phyloP scores from a whole-genome alignment of 148 eudicot genomes.

The Camellia granthamiana region DNA sequence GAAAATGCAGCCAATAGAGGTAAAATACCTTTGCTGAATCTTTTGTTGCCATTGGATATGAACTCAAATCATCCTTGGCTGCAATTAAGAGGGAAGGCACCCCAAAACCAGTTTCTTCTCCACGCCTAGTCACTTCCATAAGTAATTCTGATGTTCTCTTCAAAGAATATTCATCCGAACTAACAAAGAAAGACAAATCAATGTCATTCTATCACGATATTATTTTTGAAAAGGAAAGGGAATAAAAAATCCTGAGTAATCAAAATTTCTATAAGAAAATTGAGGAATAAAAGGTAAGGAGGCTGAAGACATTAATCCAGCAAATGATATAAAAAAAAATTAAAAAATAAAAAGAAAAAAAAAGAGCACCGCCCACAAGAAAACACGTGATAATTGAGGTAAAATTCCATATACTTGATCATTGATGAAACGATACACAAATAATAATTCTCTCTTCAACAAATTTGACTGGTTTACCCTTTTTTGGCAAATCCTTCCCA shows the following conservation, averaged over 20 bases:
- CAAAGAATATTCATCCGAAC: slow-evolving; percentile 55
- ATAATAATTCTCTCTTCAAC: neutral
- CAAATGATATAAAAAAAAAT: neutral
- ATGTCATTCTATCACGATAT: slow-evolving; percentile 3
- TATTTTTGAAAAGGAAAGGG: neutral
- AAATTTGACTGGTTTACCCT: neutral
- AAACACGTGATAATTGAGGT: neutral
- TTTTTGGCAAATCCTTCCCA: neutral
- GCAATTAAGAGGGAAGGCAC: slow-evolving; percentile 58
- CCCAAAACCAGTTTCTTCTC: slow-evolving; percentile 53
- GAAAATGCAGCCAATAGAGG: neutral
- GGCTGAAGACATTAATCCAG: neutral
- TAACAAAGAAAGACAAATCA: slow-evolving; percentile 13
- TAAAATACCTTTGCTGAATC: slow-evolving; percentile 44
- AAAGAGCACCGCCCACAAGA: neutral
- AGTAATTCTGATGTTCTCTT: slow-evolving; percentile 53
- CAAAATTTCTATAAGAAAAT: neutral
- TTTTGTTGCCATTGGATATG: slow-evolving; percentile 36
- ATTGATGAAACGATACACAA: neutral
- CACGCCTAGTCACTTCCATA: slow-evolving; percentile 40
- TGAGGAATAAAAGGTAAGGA: neutral
- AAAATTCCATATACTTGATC: neutral
- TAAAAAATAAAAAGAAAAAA: neutral
- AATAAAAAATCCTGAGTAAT: neutral
- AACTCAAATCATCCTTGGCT: slow-evolving; percentile 51